Conservation (phyloP, 257 asterid species). For the Perilla frutescens region DNA sequence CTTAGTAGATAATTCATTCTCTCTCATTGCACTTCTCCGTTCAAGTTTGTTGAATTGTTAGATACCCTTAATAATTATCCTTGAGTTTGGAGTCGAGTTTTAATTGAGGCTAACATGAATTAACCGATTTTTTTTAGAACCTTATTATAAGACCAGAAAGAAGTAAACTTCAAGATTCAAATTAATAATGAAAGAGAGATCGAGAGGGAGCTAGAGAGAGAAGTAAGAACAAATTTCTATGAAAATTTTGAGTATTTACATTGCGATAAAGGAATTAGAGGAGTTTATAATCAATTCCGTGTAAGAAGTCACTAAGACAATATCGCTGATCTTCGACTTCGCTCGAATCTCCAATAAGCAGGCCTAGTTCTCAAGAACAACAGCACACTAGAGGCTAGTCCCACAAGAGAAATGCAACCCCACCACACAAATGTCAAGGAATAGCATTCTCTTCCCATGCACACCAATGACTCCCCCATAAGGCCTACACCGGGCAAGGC, state of each 20-base stretch:
- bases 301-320: constrained; percentile 21
- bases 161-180: too few relatives aligned
- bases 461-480: constrained; percentile 51
- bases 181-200: too few relatives aligned
- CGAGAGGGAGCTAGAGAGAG: too few relatives aligned
- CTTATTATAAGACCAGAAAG: too few relatives aligned
- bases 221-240: not conserved
- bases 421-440: constrained; percentile 74
- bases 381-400: constrained; percentile 61
- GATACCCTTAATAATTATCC: too few relatives aligned
- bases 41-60: too few relatives aligned
- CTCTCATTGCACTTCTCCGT: too few relatives aligned
- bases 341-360: constrained; percentile 66
- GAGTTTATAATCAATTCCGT: not conserved
- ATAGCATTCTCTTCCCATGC: constrained; percentile 88
- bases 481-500: constrained; percentile 30
- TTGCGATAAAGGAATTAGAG: not conserved
- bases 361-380: constrained; percentile 72
- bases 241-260: not conserved
- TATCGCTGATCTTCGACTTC: constrained; percentile 39
- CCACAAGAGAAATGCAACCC: constrained; percentile 86
- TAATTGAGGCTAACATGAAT: too few relatives aligned
- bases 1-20: too few relatives aligned
- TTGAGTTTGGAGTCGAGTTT: too few relatives aligned
- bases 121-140: too few relatives aligned